phyloP scores from a whole-genome alignment of 148 eudicot genomes.

The Fagopyrum esculentum region DNA sequence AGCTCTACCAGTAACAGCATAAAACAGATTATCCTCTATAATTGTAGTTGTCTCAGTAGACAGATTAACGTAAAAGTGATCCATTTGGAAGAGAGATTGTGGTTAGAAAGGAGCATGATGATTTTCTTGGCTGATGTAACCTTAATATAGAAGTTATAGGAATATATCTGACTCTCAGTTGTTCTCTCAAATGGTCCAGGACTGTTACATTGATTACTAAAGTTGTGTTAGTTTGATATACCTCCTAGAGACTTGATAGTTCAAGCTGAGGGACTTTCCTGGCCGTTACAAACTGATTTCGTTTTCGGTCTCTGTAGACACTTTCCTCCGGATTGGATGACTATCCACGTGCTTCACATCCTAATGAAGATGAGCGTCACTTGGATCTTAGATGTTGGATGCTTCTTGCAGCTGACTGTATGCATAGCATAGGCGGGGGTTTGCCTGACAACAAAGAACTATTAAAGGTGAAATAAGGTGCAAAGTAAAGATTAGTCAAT shows the following conservation, averaged over 20 bases:
- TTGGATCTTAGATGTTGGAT: constrained; percentile 99
- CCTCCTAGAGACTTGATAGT: not conserved
- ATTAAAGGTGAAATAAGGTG: constrained; percentile 46
- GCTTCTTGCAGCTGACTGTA: constrained; percentile 91
- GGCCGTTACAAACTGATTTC: not conserved
- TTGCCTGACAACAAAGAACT: constrained; percentile 34
- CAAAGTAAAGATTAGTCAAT: constrained; percentile 6
- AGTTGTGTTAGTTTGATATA: not conserved
- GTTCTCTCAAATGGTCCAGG: not conserved
- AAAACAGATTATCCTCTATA: not conserved
- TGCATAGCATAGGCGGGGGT: constrained; percentile 62
- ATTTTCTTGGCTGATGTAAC: not conserved
- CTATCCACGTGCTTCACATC: constrained; percentile 99
- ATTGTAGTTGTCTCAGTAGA: not conserved
- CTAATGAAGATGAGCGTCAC: constrained; percentile 91
- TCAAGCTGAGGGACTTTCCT: not conserved
- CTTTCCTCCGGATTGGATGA: constrained; percentile 95
- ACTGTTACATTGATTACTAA: not conserved
- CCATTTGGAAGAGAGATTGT: not conserved
- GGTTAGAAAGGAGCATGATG: not conserved
- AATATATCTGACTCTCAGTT: not conserved
- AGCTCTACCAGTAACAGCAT: not conserved
- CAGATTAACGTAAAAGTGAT: not conserved
- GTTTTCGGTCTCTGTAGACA: constrained; percentile 38
- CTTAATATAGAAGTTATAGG: not conserved